phyloP scores from a whole-genome alignment of 2,329 filamentous ascomycete species.

The Nemania abortiva region DNA sequence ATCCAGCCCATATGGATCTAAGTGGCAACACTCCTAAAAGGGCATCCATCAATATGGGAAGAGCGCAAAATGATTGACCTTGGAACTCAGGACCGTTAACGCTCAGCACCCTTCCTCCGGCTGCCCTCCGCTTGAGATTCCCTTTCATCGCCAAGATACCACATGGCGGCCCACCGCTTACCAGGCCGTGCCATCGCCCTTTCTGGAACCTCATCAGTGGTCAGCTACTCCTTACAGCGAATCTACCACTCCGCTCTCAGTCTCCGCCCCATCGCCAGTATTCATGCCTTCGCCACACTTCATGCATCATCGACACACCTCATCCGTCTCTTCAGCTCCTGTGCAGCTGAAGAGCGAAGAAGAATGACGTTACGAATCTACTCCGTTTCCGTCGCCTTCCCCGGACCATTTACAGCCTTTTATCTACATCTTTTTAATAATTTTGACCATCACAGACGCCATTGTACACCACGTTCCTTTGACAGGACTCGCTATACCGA shows the following conservation, averaged over 20 bases:
- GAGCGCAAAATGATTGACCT: slow-evolving; percentile 66
- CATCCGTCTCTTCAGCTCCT: slow-evolving; percentile 52
- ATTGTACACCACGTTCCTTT: slow-evolving; percentile 55
- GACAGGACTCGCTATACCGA: slow-evolving; percentile 51
- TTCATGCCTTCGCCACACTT: slow-evolving; percentile 54
- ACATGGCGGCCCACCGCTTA: slow-evolving; percentile 54
- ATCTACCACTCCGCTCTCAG: slow-evolving; percentile 53
- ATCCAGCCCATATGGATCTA: slow-evolving; percentile 72
- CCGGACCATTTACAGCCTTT: slow-evolving; percentile 36
- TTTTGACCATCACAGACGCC: slow-evolving; percentile 49
- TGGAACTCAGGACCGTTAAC: slow-evolving; percentile 62
- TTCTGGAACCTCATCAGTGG: slow-evolving; percentile 58
- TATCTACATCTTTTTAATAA: slow-evolving; percentile 45
- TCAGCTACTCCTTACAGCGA: slow-evolving; percentile 55
- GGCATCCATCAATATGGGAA: slow-evolving; percentile 54
- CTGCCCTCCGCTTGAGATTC: slow-evolving; percentile 60
- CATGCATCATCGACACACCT: slow-evolving; percentile 53
- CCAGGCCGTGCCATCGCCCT: slow-evolving; percentile 59
- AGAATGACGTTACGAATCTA: slow-evolving; percentile 37
- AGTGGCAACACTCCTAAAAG: slow-evolving; percentile 55
- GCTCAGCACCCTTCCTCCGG: slow-evolving; percentile 53
- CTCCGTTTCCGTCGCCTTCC: slow-evolving; percentile 10
- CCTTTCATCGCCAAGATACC: slow-evolving; percentile 47
- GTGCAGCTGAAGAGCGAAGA: slow-evolving; percentile 53
- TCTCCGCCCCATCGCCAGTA: slow-evolving; percentile 52